These are phyloP conservation scores for Candida parachauliodes DNA, from an alignment of 805 yeast genomes.

Conservation along the genomic window DNA sequence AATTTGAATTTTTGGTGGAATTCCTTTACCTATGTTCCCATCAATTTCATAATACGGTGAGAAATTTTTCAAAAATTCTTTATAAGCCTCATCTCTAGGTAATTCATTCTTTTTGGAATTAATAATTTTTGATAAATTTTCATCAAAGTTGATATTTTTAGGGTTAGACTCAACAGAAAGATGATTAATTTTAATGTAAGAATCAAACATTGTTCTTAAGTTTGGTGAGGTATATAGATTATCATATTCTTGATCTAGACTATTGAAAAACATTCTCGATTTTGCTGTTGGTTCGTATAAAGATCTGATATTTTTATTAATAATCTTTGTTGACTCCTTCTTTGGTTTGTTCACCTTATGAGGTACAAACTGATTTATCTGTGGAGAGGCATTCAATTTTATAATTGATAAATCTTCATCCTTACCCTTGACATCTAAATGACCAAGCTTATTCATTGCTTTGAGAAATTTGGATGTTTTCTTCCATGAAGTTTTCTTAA, in stretches of 20 bases:
- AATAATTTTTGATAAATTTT: conserved; percentile 29
- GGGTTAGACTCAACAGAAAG: conserved; percentile 53
- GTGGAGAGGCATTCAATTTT: conserved; percentile 46
- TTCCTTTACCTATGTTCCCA: conserved; percentile 58
- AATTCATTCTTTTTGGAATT: conserved; percentile 2
- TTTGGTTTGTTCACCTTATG: conserved; percentile 31
- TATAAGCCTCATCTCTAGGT: conserved; percentile 44
- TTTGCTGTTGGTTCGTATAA: conserved; percentile 56
- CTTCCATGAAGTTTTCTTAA: conserved; percentile 85
- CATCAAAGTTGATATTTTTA: conserved; percentile 54
- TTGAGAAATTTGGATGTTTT: conserved; percentile 82
- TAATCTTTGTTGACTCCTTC: conserved; percentile 17
- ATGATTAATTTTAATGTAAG: conserved; percentile 52
- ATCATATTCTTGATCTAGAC: conserved; percentile 32
- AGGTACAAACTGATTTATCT: conserved; percentile 59
- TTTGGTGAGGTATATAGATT: conserved; percentile 51
- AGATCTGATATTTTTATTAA: conserved; percentile 28
- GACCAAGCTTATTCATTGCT: conserved; percentile 75
- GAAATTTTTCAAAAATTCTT: conserved; percentile 42
- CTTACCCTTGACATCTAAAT: conserved; percentile 73
- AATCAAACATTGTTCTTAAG: conserved; percentile 47
- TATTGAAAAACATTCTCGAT: conserved; percentile 45
- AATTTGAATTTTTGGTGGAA: conserved; percentile 61
- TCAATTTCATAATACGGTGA: conserved; percentile 49
- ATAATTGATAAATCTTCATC: conserved; percentile 72